phyloP scores from a whole-genome alignment of 805 yeast species.

The Ogataea salicorniae region DNA sequence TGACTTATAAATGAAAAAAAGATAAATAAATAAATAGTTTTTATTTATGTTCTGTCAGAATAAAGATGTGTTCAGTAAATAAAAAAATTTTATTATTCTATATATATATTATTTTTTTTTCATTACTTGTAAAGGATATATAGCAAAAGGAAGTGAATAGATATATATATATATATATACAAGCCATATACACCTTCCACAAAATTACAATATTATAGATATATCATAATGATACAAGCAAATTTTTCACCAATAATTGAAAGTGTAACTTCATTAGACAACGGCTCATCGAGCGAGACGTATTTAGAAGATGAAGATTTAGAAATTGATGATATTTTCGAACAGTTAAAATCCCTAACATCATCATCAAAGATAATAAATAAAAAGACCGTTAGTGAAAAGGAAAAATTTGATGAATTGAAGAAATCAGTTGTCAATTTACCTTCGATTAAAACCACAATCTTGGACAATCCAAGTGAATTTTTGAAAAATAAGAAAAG shows the following conservation, averaged over 20 bases:
- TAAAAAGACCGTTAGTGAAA: constrained; percentile 18
- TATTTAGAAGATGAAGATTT: constrained; percentile 6
- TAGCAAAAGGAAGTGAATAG: not conserved
- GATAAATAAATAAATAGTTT: too few species aligned
- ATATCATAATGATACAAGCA: not conserved
- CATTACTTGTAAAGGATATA: not conserved
- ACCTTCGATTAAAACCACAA: constrained; percentile 33
- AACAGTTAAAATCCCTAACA: constrained; percentile 17
- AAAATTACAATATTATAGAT: too few species aligned
- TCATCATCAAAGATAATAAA: not conserved
- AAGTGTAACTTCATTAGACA: constrained; percentile 12
- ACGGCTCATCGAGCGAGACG: constrained; percentile 7
- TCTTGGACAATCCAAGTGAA: constrained; percentile 30
- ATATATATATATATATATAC: too few species aligned
- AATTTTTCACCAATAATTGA: constrained; percentile 16
- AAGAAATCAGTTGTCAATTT: constrained; percentile 28
- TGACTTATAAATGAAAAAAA: too few species aligned
- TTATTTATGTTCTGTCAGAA: not conserved
- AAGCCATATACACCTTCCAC: too few species aligned
- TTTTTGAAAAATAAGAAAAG: constrained; percentile 12
- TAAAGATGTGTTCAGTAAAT: not conserved
- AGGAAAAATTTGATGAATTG: constrained; percentile 28
- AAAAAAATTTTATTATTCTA: not conserved
- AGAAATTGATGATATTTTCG: constrained; percentile 32
- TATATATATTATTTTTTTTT: not conserved